Evolutionary conservation across 2,329 filamentous ascomycete genomes (phyloP).

Genomic region (Truncatella angustata): DNA sequence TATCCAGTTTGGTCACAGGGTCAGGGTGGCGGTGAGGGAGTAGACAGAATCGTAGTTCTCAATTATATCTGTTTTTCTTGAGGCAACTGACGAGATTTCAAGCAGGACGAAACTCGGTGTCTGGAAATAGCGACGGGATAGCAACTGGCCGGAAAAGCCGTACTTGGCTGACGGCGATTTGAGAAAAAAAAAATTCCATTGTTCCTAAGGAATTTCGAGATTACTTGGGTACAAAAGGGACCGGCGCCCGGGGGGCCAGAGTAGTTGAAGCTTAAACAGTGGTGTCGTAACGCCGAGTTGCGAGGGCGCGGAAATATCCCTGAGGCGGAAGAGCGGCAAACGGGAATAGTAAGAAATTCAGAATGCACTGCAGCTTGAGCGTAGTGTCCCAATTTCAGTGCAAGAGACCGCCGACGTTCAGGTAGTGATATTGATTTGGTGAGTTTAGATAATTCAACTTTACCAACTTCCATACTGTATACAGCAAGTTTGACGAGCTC

Average conservation of each 20-base stretch:
- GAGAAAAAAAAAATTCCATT: background rate
- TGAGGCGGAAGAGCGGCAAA: background rate
- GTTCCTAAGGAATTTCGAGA: background rate
- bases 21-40: background rate
- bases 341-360: no score
- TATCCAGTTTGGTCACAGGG: no score
- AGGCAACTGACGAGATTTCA: background rate
- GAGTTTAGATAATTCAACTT: no score
- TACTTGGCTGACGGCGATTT: constrained; percentile 1
- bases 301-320: background rate
- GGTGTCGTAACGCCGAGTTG: background rate
- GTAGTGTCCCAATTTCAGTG: no score
- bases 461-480: no score
- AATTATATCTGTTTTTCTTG: no score
- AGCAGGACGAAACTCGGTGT: constrained; percentile 2
- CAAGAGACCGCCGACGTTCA: no score
- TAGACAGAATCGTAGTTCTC: background rate
- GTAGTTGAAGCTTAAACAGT: background rate
- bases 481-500: no score
- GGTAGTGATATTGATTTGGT: no score
- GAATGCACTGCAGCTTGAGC: no score
- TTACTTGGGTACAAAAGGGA: background rate
- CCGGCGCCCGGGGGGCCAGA: background rate
- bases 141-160: background rate
- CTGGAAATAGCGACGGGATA: background rate